phyloP scores from a whole-genome alignment of 208 protist species.

The Trypanosoma avium region DNA sequence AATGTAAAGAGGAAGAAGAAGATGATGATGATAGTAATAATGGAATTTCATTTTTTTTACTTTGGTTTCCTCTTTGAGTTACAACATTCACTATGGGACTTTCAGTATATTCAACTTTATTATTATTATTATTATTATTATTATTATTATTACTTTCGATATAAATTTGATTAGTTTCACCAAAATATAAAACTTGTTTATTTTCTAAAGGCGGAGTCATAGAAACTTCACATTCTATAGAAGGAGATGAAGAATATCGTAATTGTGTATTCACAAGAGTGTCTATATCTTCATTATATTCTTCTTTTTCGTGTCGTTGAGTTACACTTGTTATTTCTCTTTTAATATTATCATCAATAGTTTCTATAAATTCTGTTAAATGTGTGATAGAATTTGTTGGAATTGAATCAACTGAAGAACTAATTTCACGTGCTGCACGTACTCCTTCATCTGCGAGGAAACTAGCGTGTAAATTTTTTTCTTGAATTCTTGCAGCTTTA shows the following conservation, averaged over 20 bases:
- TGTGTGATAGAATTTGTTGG: neutral
- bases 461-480: neutral
- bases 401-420: neutral
- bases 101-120: too few species aligned
- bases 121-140: too few species aligned
- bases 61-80: too few species aligned
- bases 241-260: neutral
- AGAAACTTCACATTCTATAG: neutral
- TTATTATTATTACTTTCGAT: neutral
- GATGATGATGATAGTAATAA: too few species aligned
- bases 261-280: neutral
- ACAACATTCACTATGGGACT: too few species aligned
- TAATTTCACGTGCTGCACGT: neutral
- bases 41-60: too few species aligned
- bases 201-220: neutral
- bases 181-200: too few species aligned
- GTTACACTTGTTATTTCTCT: neutral
- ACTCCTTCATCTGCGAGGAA: neutral
- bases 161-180: neutral
- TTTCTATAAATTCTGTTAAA: neutral
- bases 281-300: neutral
- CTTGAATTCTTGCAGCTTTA: conserved; percentile 9
- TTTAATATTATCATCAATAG: neutral
- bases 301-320: too few species aligned
- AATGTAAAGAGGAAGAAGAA: neutral